Conservation (phyloP, 306 rosid genomes). For the Begonia peltatifolia region DNA sequence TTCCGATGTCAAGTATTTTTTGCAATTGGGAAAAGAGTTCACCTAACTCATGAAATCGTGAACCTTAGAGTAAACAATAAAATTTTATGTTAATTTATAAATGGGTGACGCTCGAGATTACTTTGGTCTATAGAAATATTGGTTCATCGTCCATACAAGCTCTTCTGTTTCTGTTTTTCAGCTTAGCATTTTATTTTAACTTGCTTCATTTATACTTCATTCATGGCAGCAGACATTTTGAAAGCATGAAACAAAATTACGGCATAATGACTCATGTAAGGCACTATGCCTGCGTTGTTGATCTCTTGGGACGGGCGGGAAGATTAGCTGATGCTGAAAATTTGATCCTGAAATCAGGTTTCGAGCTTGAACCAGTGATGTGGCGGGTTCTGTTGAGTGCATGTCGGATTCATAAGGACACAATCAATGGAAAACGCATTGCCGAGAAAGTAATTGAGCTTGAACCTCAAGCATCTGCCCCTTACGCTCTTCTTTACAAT, state of each 20-base stretch:
- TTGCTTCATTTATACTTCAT: not conserved
- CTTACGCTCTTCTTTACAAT: conserved; percentile 51
- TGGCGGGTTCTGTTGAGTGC: conserved; percentile 55
- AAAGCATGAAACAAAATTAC: conserved; percentile 27
- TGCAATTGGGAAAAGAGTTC: too few species aligned
- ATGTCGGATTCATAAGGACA: conserved; percentile 36
- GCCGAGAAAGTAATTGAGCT: conserved; percentile 40
- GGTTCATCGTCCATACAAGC: not conserved
- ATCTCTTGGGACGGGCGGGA: conserved; percentile 45
- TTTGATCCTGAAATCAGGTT: conserved; percentile 25
- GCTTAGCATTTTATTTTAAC: not conserved
- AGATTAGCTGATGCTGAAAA: conserved; percentile 33
- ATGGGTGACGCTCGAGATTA: too few species aligned
- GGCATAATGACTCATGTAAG: conserved; percentile 24
- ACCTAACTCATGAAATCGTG: too few species aligned
- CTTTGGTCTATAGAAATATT: too few species aligned
- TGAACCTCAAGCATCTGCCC: conserved; percentile 37
- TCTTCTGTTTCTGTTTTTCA: not conserved
- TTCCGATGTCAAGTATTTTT: too few species aligned
- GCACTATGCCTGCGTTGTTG: conserved; percentile 40
- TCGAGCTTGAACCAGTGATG: conserved; percentile 33
- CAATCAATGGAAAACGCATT: conserved; percentile 21
- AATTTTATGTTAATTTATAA: too few species aligned
- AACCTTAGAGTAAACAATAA: too few species aligned
- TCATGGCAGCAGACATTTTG: conserved; percentile 19